A percentile compares a stretch with the other conserved stretches of the same genome.
phyloP scores from a whole-genome alignment of 2,329 filamentous ascomycete species.

The Scedosporium dehoogii region DNA sequence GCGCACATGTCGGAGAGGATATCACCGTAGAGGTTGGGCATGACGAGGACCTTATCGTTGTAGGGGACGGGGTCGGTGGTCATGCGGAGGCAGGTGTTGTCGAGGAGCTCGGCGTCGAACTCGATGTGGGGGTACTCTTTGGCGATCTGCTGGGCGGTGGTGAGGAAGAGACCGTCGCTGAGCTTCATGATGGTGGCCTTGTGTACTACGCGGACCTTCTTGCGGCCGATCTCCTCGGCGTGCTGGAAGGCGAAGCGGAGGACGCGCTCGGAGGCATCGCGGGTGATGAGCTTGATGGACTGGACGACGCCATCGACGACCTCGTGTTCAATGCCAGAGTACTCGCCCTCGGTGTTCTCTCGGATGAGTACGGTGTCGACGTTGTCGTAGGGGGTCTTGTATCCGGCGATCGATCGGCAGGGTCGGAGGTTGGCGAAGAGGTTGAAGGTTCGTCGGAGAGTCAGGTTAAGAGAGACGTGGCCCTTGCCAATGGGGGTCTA shows the following conservation, averaged over 20 bases:
- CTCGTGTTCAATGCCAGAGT: constrained; percentile 97
- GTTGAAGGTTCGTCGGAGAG: constrained; percentile 97
- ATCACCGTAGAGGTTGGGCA: constrained; percentile 98
- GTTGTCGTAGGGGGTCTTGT: constrained; percentile 96
- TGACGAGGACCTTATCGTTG: constrained; percentile 98
- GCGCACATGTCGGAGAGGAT: constrained; percentile 99
- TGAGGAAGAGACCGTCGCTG: constrained; percentile 96
- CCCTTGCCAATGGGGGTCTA: constrained; percentile 95
- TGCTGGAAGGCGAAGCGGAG: constrained; percentile 98
- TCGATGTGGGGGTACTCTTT: constrained; percentile 95
- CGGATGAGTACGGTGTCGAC: constrained; percentile 97
- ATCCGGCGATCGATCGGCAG: constrained; percentile 92
- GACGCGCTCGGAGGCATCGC: constrained; percentile 88
- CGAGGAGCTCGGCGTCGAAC: constrained; percentile 94
- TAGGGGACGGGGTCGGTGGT: constrained; percentile 92
- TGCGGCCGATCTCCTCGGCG: constrained; percentile 80
- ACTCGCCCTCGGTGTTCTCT: constrained; percentile 99
- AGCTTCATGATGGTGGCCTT: constrained; percentile 99
- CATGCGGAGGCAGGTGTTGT: constrained; percentile 99
- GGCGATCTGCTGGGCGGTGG: constrained; percentile 71
- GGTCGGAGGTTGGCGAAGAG: constrained; percentile 98
- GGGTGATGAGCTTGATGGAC: constrained; percentile 99
- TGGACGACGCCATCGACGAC: constrained; percentile 97
- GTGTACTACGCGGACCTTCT: constrained; percentile 96
- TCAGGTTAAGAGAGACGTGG: constrained; percentile 97